phyloP scores from a whole-genome alignment of 345 rosid species.

The Aquilaria sinensis region DNA sequence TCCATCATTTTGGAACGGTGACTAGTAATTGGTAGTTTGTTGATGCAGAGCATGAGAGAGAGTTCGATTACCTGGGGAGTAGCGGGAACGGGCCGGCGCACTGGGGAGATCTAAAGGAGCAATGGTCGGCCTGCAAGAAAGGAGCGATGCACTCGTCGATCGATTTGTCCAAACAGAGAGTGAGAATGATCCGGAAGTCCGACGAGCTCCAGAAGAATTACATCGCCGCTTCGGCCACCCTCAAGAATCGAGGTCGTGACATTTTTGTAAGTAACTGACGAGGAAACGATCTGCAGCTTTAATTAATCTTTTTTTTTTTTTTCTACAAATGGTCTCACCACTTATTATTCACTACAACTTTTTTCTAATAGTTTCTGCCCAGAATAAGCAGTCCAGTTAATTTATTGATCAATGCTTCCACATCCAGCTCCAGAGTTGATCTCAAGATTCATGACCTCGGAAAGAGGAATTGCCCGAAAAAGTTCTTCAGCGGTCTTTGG shows the following conservation, averaged over 20 bases:
- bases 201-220: conserved; percentile 21
- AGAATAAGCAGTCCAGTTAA: too few relatives aligned
- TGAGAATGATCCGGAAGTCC: conserved; percentile 13
- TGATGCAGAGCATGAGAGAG: conserved; percentile 50
- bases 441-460: background rate
- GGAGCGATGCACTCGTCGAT: conserved; percentile 31
- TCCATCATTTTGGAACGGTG: too few relatives aligned
- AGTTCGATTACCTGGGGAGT: conserved; percentile 37
- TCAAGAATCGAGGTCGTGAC: conserved; percentile 57
- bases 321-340: too few relatives aligned
- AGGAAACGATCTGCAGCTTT: too few relatives aligned
- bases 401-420: too few relatives aligned
- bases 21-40: too few relatives aligned
- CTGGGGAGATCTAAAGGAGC: conserved; percentile 43
- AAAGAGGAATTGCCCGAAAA: conserved; percentile 3
- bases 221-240: conserved; percentile 25
- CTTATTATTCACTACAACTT: too few relatives aligned
- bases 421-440: too few relatives aligned
- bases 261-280: conserved; percentile 30
- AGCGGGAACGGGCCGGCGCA: conserved; percentile 41
- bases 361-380: too few relatives aligned
- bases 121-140: conserved; percentile 18
- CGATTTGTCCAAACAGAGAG: conserved; percentile 22
- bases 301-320: too few relatives aligned
- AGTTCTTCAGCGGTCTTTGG: background rate